These are phyloP conservation scores for Salix purpurea DNA, from an alignment of 345 rosid species.

Conservation along the genomic window DNA sequence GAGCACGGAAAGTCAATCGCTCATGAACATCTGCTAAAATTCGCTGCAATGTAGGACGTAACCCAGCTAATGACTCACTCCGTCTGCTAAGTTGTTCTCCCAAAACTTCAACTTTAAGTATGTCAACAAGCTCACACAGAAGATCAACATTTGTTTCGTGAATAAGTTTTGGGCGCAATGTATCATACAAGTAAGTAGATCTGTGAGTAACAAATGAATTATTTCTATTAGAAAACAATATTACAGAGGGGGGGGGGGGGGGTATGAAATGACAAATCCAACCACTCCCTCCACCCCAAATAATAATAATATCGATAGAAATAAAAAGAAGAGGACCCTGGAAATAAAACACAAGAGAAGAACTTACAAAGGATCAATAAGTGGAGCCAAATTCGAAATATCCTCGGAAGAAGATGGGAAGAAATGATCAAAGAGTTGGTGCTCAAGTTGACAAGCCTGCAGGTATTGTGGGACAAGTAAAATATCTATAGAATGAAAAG, in stretches of 20 bases:
- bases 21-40: conserved; percentile 87
- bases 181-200: conserved; percentile 87
- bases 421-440: conserved; percentile 91
- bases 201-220: conserved; percentile 29
- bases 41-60: conserved; percentile 85
- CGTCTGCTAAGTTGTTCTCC: conserved; percentile 80
- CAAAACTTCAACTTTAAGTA: conserved; percentile 89
- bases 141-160: conserved; percentile 82
- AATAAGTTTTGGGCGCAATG: conserved; percentile 87
- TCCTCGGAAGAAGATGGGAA: conserved; percentile 91
- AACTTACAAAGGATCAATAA: conserved; percentile 90
- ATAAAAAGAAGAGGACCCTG: neutral
- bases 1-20: conserved; percentile 93
- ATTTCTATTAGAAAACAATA: no score
- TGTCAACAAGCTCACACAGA: conserved; percentile 93
- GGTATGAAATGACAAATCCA: no score
- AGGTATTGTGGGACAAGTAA: conserved; percentile 12
- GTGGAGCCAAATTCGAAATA: conserved; percentile 82
- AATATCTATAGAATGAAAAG: neutral
- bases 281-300: no score
- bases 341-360: neutral
- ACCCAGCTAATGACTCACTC: conserved; percentile 74
- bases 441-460: conserved; percentile 97
- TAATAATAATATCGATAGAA: neutral
- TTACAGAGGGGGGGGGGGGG: no score